Evolutionary conservation across 2,329 filamentous ascomycete species (phyloP).

Genomic region (Leptographium flavum): DNA sequence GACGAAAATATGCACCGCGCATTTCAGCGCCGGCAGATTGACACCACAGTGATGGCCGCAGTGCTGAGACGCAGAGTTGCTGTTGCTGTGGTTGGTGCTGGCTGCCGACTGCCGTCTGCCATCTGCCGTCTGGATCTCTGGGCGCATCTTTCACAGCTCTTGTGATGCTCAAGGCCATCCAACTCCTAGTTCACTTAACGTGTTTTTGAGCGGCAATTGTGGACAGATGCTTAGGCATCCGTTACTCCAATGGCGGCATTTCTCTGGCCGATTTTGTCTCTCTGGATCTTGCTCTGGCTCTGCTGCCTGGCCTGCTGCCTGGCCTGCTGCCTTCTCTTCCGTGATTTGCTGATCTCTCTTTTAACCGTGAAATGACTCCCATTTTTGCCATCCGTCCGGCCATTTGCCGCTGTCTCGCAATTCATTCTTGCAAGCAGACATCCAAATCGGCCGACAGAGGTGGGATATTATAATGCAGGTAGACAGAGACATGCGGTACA

Average conservation of each 20-base stretch:
- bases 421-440: constrained; percentile 1
- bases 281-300: background rate
- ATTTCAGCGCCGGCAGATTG: too few relatives aligned
- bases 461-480: background rate
- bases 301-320: background rate
- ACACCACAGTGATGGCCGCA: too few relatives aligned
- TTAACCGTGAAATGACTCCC: too few relatives aligned
- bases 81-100: too few relatives aligned
- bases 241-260: background rate
- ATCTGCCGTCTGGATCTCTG: too few relatives aligned
- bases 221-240: background rate
- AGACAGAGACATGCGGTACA: background rate
- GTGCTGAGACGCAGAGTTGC: too few relatives aligned
- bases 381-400: background rate
- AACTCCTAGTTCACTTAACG: background rate
- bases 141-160: too few relatives aligned
- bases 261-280: background rate
- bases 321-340: background rate
- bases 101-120: too few relatives aligned
- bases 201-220: background rate
- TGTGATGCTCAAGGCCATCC: background rate
- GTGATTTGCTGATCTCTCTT: background rate
- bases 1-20: too few relatives aligned
- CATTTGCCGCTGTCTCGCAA: background rate
- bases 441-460: background rate